Base-by-base conservation (phyloP, 192 early-diverging fungal genomes). In the Backusella psychrophila region DNA sequence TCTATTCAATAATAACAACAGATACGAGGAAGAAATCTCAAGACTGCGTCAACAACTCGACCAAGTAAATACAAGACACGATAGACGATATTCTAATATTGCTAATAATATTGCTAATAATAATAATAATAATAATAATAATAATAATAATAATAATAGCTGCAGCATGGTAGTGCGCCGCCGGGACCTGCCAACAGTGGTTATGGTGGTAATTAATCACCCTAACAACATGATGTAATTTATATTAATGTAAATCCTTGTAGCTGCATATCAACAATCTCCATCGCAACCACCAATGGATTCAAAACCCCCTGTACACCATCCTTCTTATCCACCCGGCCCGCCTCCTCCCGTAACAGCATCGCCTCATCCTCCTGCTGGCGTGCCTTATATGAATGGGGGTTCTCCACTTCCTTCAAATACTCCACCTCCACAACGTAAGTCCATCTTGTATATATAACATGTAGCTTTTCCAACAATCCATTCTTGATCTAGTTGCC, bases 31-130 rank as follows among this genome's bases (percentile, higher is more conserved):
- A 67, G 96, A 98, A 73, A 92, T 97, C 72, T 81, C 81, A 66
- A 89, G 92, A 21, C 83, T 97, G 71, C 91, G 94, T 21, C 91
- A 93, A 44, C 94, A 98, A 67, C 86, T 97, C 6, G 95, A 98
- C 41, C 87, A 89, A 66, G 82, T 78, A 78, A 73, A n/a, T 31
- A 52, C 17, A 11, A 35, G 6, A 29, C n/a, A 41, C 3, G 19
- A 53, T 56, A 29, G 38, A 3, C 14, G 9, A 34, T 34, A 26
- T 33, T 38, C 33, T 75, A 34, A 52, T 4, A 67, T 46, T 38
- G 19, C 9, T 35, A 19, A 41, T 33, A 33, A 33, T 3, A 33
- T 0, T 29, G 2, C 9, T 35, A 19, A 41, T 31, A 31, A 31
- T 31, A 31, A 31, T 31, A 31, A 38, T 35, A 19, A 41, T 31